Conservation (phyloP, 1,284 basidiomycete genomes). For the Leucoagaricus sp. region DNA sequence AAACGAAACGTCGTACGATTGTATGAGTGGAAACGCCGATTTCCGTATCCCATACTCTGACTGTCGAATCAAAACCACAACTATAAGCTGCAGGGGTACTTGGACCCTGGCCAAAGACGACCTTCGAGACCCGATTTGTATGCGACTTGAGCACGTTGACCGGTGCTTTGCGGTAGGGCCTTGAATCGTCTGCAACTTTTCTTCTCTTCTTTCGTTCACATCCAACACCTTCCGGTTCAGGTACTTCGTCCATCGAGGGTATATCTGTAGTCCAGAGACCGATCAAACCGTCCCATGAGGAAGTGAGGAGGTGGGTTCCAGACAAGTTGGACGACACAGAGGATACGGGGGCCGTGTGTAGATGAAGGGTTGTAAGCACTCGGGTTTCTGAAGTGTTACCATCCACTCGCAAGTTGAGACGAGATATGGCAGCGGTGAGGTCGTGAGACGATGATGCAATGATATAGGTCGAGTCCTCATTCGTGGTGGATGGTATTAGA, state of each 20-base stretch:
- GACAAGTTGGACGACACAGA: conserved; percentile 56
- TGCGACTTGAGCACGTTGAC: conserved; percentile 72
- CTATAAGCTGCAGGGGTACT: conserved; percentile 52
- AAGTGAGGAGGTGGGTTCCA: conserved; percentile 67
- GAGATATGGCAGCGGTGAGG: conserved; percentile 69
- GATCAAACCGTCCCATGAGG: conserved; percentile 80
- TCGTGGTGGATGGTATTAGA: conserved; percentile 47
- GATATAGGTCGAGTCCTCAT: conserved; percentile 38
- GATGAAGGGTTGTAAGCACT: conserved; percentile 63
- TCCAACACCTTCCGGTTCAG: conserved; percentile 30
- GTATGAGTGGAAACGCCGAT: conserved; percentile 66
- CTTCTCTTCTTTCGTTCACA: conserved; percentile 57
- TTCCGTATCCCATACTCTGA: conserved; percentile 74
- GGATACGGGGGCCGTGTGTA: conserved; percentile 77
- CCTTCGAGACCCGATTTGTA: conserved; percentile 70
- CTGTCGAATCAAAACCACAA: conserved; percentile 77
- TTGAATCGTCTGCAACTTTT: conserved; percentile 42
- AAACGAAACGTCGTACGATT: conserved; percentile 46
- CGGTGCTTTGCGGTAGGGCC: conserved; percentile 57
- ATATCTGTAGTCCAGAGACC: conserved; percentile 76
- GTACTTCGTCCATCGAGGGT: conserved; percentile 63
- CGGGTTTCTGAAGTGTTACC: conserved; percentile 33
- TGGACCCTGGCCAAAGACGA: conserved; percentile 28
- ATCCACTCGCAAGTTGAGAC: conserved; percentile 32
- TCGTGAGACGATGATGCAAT: conserved; percentile 87